Base-by-base conservation (phyloP, 2,329 filamentous ascomycete genomes). In the Diaporthe sp. region DNA sequence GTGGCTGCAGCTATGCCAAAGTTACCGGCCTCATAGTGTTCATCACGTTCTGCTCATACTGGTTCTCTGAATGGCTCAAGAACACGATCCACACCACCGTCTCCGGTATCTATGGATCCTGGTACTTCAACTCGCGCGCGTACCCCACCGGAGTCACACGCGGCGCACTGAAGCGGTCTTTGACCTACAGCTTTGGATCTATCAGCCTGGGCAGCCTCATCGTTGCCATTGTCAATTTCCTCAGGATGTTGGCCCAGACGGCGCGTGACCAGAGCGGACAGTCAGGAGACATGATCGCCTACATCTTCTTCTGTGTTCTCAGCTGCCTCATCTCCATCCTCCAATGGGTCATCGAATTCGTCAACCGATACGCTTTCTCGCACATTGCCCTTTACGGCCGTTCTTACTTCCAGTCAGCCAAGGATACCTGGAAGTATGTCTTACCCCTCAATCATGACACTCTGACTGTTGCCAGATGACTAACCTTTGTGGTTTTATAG, bases 301-400 rank as follows among this genome's bases (percentile, higher is more conserved):
- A 83, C 34, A 90, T 94, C 72, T 81, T 94, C 39, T 94, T 95
- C 82, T 97, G 95, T 82, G 82, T 95, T 67, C 84, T 98, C 1
- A 90, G 92, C 17, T 98, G 95, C 82, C 81, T 98, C 62, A 92
- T 98, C 74, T 86, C 89, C 3, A 81, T 98, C 2, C 85, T 98
- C 2, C 91, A 98, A 79, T 98, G 96, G 95, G 93, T 93, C 0
- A 91, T 97, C 0, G 89, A 95, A 78, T 97, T 98, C 81, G 88
- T 98, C 85, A 98, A 98, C 85, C 92, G 95, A 79, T 98, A 97
- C 79, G 95, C 95, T 0, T 98, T 97, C 84, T 95, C 92, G 42
- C 95, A 98, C 82, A 98, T 98, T 81, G 95, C 96, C 0, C 88
- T 98, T 0, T 98, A 98, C 82, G 96, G 96, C 25, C 97, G 97